Percentiles rank a stretch among this genome's conserved stretches.
Conservation (phyloP, 176 grass and related monocot genomes). For the Triticum dicoccoides region DNA sequence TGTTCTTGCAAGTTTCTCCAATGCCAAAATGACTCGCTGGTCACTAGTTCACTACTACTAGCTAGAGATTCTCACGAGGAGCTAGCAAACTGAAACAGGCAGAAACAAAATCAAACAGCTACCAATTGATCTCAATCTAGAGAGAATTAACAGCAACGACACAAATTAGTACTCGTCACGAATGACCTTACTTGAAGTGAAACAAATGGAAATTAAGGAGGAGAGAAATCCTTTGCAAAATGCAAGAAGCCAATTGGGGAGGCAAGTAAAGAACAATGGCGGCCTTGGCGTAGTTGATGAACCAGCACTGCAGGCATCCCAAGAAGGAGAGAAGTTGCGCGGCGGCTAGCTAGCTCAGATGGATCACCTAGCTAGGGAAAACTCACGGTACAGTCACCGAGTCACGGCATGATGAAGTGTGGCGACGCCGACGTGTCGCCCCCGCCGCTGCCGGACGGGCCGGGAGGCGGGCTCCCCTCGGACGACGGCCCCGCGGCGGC, state of each 20-base stretch:
- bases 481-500: constrained; percentile 47
- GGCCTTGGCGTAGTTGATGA: constrained; percentile 12
- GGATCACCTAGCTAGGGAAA: constrained; percentile 23
- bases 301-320: constrained; percentile 20
- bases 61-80: constrained; percentile 16
- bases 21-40: not conserved
- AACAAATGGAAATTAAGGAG: constrained; percentile 33
- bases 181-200: constrained; percentile 35
- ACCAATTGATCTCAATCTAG: constrained; percentile 27
- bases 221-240: constrained; percentile 40
- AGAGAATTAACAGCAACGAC: constrained; percentile 1
- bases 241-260: constrained; percentile 27
- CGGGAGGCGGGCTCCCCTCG: constrained; percentile 50
- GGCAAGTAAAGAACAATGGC: constrained; percentile 15
- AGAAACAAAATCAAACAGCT: not conserved
- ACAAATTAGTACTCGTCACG: constrained; percentile 31
- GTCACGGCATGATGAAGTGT: constrained; percentile 69
- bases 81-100: not conserved
- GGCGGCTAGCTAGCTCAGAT: constrained; percentile 10
- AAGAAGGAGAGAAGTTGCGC: constrained; percentile 19
- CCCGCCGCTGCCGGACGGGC: constrained; percentile 28
- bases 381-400: constrained; percentile 62
- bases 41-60: not conserved
- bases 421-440: constrained; percentile 34
- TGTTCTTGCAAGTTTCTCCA: constrained; percentile 26